These are phyloP conservation scores for Suillus hirtellus DNA, from an alignment of 768 basidiomycete genomes.

Conservation along the genomic window DNA sequence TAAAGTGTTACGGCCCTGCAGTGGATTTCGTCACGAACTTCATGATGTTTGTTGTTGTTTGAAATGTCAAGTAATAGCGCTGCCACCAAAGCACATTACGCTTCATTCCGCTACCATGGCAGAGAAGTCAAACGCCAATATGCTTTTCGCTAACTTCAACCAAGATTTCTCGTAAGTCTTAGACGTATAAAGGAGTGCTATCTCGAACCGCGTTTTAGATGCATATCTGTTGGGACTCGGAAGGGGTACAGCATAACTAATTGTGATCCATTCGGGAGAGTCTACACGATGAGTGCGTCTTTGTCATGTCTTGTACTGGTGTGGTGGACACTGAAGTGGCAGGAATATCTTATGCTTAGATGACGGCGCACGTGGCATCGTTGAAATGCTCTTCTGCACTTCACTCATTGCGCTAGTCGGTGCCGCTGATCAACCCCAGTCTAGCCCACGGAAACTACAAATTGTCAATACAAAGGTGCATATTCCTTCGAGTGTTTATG, in stretches of 20 bases:
- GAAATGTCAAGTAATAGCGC: not conserved
- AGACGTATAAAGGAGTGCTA: not conserved
- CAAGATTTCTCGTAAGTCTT: slow-evolving; percentile 87
- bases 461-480: slow-evolving; percentile 98
- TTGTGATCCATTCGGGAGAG: slow-evolving; percentile 95
- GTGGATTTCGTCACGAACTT: not conserved
- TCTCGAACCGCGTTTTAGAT: slow-evolving; percentile 42
- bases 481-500: slow-evolving; percentile 10
- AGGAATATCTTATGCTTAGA: slow-evolving; percentile 42
- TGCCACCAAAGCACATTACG: slow-evolving; percentile 1
- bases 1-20: not conserved
- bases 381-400: slow-evolving; percentile 99
- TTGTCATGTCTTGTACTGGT: slow-evolving; percentile 33
- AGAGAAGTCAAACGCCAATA: slow-evolving; percentile 45
- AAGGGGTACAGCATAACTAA: slow-evolving; percentile 98
- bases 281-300: slow-evolving; percentile 89
- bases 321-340: not conserved
- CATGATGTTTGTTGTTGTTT: slow-evolving; percentile 4
- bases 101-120: slow-evolving; percentile 31
- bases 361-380: slow-evolving; percentile 93
- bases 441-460: slow-evolving; percentile 90
- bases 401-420: slow-evolving; percentile 97
- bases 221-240: slow-evolving; percentile 91
- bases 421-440: slow-evolving; percentile 87
- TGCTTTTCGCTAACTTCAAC: slow-evolving; percentile 94